phyloP scores from a whole-genome alignment of 2,329 filamentous ascomycete genomes.

The Fusarium siculi region DNA sequence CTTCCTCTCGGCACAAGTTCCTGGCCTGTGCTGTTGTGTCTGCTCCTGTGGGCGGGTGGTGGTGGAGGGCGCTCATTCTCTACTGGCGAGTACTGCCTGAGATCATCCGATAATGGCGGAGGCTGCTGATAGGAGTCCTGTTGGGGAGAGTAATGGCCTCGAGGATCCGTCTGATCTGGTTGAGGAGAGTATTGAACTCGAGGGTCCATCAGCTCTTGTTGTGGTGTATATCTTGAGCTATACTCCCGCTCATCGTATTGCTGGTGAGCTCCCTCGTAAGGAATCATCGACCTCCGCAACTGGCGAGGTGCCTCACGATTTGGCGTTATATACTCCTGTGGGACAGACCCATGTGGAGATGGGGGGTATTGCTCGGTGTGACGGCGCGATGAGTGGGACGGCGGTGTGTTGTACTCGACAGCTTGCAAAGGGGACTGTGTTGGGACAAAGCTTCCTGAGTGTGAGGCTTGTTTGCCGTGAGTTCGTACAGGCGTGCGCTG shows the following conservation, averaged over 20 bases:
- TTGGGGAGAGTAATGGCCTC: slow-evolving; percentile 49
- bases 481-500: slow-evolving; percentile 60
- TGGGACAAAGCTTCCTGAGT: slow-evolving; percentile 54
- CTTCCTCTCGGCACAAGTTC: slow-evolving; percentile 55
- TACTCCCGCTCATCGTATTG: slow-evolving; percentile 53
- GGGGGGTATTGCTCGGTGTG: slow-evolving; percentile 53
- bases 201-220: slow-evolving; percentile 53
- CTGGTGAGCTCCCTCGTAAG: slow-evolving; percentile 49
- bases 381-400: slow-evolving; percentile 48
- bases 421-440: slow-evolving; percentile 65
- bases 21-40: slow-evolving; percentile 58
- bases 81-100: slow-evolving; percentile 48
- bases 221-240: slow-evolving; percentile 46
- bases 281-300: slow-evolving; percentile 49
- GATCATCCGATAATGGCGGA: slow-evolving; percentile 45
- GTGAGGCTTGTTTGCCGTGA: slow-evolving; percentile 54
- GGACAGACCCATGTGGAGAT: slow-evolving; percentile 41
- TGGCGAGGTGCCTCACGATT: slow-evolving; percentile 44
- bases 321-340: slow-evolving; percentile 37
- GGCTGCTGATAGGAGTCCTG: slow-evolving; percentile 47
- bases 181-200: slow-evolving; percentile 47
- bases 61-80: slow-evolving; percentile 64
- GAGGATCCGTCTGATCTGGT: slow-evolving; percentile 53
- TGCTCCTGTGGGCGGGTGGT: slow-evolving; percentile 64
- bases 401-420: slow-evolving; percentile 61